Percentiles rank a stretch among this genome's conserved stretches.
phyloP scores from a whole-genome alignment of 306 rosid species.

The Cucumis cinereus region DNA sequence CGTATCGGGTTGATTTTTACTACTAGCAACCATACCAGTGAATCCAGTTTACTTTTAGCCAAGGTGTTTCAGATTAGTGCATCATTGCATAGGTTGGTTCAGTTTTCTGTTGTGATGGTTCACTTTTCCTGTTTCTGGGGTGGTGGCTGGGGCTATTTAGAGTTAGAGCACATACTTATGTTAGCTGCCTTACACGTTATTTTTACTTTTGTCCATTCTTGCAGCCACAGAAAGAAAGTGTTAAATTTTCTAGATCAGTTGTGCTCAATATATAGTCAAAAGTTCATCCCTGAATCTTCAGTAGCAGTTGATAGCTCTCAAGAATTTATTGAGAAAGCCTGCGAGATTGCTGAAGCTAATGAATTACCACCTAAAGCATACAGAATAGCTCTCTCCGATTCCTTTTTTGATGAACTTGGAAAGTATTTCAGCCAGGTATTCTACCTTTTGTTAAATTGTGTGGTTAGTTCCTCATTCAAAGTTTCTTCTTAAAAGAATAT shows the following conservation, averaged over 20 bases:
- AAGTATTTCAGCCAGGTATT: slow-evolving; percentile 51
- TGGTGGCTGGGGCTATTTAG: background rate
- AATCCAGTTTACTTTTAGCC: slow-evolving; percentile 40
- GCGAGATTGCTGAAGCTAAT: slow-evolving; percentile 69
- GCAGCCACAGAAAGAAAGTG: slow-evolving; percentile 70
- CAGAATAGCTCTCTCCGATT: slow-evolving; percentile 33
- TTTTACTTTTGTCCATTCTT: slow-evolving; percentile 15
- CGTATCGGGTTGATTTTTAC: slow-evolving; percentile 69
- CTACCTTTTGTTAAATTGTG: slow-evolving; percentile 7
- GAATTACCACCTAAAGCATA: slow-evolving; percentile 60
- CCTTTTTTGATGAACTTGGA: slow-evolving; percentile 45
- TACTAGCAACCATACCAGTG: slow-evolving; percentile 39
- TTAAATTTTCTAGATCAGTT: slow-evolving; percentile 61
- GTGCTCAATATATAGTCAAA: slow-evolving; percentile 56
- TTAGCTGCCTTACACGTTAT: background rate
- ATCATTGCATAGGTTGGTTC: slow-evolving; percentile 64
- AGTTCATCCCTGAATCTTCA: slow-evolving; percentile 30
- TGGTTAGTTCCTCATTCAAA: background rate
- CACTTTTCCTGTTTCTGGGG: background rate
- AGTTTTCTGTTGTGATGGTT: slow-evolving; percentile 3
- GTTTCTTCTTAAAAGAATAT: background rate
- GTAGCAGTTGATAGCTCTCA: slow-evolving; percentile 31
- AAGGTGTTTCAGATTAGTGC: slow-evolving; percentile 58
- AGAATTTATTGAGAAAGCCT: slow-evolving; percentile 46
- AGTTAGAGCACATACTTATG: background rate